A percentile compares a stretch with the other conserved stretches of the same genome.
Evolutionary conservation across 1,139 yeast genomes (phyloP).

Genomic region (Candida tropicalis): DNA sequence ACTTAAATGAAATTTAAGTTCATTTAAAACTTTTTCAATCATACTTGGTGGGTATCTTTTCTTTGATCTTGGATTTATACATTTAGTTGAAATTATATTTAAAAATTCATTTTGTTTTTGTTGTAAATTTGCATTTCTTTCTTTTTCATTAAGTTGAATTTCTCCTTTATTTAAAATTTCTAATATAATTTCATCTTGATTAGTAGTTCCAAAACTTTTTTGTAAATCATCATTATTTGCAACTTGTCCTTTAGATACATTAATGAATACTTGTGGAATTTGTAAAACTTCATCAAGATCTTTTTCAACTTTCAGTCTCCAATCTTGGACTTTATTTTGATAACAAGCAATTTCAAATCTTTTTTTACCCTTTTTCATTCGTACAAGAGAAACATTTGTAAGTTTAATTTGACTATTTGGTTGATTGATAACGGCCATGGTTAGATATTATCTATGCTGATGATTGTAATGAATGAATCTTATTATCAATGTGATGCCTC

Average conservation of each 20-base stretch:
- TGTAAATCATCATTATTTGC: constrained; percentile 86
- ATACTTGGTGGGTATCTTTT: constrained; percentile 93
- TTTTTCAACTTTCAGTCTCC: constrained; percentile 85
- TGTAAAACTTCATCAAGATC: constrained; percentile 95
- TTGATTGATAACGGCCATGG: constrained; percentile 71
- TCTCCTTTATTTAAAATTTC: constrained; percentile 91
- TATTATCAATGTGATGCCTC: too few species aligned
- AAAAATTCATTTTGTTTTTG: constrained; percentile 84
- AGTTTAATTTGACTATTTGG: constrained; percentile 87
- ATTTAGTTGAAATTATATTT: constrained; percentile 82
- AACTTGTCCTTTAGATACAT: constrained; percentile 93
- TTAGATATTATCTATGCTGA: too few species aligned
- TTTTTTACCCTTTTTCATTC: constrained; percentile 87
- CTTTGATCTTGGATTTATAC: constrained; percentile 86
- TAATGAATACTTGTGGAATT: constrained; percentile 90
- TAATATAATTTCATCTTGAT: constrained; percentile 70
- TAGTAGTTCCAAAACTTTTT: constrained; percentile 73
- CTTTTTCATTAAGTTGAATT: constrained; percentile 92
- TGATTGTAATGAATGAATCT: too few species aligned
- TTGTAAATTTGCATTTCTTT: constrained; percentile 72
- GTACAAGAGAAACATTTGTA: constrained; percentile 91
- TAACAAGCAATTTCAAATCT: constrained; percentile 95
- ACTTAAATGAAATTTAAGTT: constrained; percentile 77
- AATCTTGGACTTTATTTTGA: constrained; percentile 95
- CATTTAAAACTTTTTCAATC: constrained; percentile 84